Base-by-base conservation (phyloP, 495 filamentous ascomycete genomes). In the Bathelium albidoporum region DNA sequence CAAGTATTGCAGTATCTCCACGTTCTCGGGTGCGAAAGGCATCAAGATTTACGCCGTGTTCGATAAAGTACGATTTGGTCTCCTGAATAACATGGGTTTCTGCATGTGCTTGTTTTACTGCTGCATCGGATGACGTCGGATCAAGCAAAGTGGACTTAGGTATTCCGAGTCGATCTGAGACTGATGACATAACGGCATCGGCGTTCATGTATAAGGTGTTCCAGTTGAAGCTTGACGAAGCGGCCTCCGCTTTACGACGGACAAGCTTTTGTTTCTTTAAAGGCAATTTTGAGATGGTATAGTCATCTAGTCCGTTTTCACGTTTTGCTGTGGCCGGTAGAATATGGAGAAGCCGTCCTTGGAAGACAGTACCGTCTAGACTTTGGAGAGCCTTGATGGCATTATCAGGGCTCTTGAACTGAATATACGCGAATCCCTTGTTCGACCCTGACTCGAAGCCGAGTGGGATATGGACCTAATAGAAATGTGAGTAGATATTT, bases 141-240 rank as follows among this genome's bases (percentile, higher is more conserved):
- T 99, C 91, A 43, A 99, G 78, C 28, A 99, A 73, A 62, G 96
- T 91, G 10, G 89, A 83, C 76, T 97, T 99, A 18, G 87, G 85
- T 29, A 97, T 82, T 18, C 91, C 91, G 5, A 97, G 77, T 61
- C 92, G 87, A 70, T 89, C 83, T 43, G 95, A 89, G 52, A 96
- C 83, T 16, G 91, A 93, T 45, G 89, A 88, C 75, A 97, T 91
- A 43, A 97, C 92, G 45, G 94, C 90, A 80, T 99, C 92, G 77
- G 95, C 90, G 74, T 87, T 97, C 91, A 98, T 94, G 74, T 94
- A 97, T 52, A 98, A 78, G 18, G 91, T 91, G 77, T 97, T 98
- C 95, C 94, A 98, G 72, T 89, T 96, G 75, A 96, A 96, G 11
- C 83, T 83, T 9, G 81, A 85, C 7, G 85, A 85, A 16, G 89